Evolutionary conservation across 768 basidiomycete species (phyloP).

Genomic region (Tylopilus cervinicoccineus): DNA sequence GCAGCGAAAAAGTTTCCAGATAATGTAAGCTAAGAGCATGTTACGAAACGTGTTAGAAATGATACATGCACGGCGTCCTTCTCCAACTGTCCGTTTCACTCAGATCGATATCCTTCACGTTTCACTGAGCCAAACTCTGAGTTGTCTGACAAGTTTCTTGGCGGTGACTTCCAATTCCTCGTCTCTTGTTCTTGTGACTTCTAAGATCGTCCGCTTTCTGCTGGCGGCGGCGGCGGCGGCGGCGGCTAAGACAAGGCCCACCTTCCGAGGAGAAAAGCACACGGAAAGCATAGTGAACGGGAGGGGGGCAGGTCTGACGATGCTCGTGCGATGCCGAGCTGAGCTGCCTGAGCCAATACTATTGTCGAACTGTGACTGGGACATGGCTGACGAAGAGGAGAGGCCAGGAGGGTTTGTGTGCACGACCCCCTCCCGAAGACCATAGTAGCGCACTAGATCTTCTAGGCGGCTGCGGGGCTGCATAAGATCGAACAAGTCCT

Average conservation of each 20-base stretch:
- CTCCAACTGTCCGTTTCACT: no score
- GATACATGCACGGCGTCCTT: no score
- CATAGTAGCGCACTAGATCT: slow-evolving; percentile 56
- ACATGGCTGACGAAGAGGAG: slow-evolving; percentile 2
- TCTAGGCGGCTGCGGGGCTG: slow-evolving; percentile 76
- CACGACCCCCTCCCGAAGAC: slow-evolving; percentile 37
- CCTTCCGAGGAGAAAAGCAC: slow-evolving; percentile 38
- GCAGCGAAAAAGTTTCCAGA: neutral
- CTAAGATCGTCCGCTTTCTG: slow-evolving; percentile 51
- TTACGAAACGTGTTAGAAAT: neutral
- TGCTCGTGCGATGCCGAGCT: neutral
- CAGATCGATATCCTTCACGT: slow-evolving; percentile 1
- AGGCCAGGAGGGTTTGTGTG: slow-evolving; percentile 4
- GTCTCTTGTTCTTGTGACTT: slow-evolving; percentile 45
- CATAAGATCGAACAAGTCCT: slow-evolving; percentile 72
- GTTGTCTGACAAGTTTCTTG: slow-evolving; percentile 45
- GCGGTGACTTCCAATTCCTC: slow-evolving; percentile 58
- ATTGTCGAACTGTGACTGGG: neutral
- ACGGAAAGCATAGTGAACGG: slow-evolving; percentile 37
- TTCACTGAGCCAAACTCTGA: slow-evolving; percentile 40
- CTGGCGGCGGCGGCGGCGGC: slow-evolving; percentile 26
- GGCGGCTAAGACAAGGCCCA: slow-evolving; percentile 34
- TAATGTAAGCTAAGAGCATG: neutral
- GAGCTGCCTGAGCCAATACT: slow-evolving; percentile 5
- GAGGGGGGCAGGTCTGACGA: slow-evolving; percentile 14